Evolutionary conservation across 495 filamentous ascomycete species (phyloP).

Genomic region (Penicillium paradoxum): DNA sequence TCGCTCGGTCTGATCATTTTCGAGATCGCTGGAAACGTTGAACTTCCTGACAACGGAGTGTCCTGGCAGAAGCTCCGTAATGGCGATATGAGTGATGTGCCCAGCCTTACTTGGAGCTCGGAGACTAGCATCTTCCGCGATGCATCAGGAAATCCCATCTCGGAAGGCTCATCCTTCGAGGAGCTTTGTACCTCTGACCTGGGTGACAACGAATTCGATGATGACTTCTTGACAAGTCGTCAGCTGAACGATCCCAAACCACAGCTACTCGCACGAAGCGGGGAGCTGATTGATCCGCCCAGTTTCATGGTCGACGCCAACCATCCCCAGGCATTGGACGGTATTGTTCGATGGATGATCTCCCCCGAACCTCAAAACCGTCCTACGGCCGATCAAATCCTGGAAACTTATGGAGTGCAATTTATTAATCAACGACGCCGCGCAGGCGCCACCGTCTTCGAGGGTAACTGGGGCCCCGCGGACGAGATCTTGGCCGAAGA

Average conservation of each 20-base stretch:
- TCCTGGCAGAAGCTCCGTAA: slow-evolving; percentile 83
- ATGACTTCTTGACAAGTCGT: slow-evolving; percentile 28
- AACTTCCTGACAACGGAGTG: slow-evolving; percentile 84
- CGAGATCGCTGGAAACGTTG: slow-evolving; percentile 87
- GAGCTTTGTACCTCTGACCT: slow-evolving; percentile 49
- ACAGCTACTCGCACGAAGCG: slow-evolving; percentile 40
- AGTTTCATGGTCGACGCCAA: slow-evolving; percentile 74
- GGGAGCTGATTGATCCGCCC: slow-evolving; percentile 72
- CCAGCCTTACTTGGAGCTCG: slow-evolving; percentile 73
- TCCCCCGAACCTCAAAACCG: slow-evolving; percentile 65
- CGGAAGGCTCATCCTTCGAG: slow-evolving; percentile 44
- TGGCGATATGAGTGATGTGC: slow-evolving; percentile 81
- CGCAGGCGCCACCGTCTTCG: slow-evolving; percentile 84
- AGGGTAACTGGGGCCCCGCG: slow-evolving; percentile 91
- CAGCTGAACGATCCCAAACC: slow-evolving; percentile 25
- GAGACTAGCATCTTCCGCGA: slow-evolving; percentile 67
- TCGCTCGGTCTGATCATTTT: slow-evolving; percentile 89
- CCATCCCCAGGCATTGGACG: slow-evolving; percentile 70
- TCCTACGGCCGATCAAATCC: slow-evolving; percentile 67
- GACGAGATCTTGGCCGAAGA: slow-evolving; percentile 66
- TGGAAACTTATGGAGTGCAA: slow-evolving; percentile 59
- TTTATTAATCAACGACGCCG: slow-evolving; percentile 73
- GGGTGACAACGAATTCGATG: slow-evolving; percentile 40
- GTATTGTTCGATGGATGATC: slow-evolving; percentile 86
- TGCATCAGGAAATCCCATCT: slow-evolving; percentile 63